These are phyloP conservation scores for Nemania sp. DNA, from an alignment of 2,329 filamentous ascomycete genomes.

Conservation along the genomic window DNA sequence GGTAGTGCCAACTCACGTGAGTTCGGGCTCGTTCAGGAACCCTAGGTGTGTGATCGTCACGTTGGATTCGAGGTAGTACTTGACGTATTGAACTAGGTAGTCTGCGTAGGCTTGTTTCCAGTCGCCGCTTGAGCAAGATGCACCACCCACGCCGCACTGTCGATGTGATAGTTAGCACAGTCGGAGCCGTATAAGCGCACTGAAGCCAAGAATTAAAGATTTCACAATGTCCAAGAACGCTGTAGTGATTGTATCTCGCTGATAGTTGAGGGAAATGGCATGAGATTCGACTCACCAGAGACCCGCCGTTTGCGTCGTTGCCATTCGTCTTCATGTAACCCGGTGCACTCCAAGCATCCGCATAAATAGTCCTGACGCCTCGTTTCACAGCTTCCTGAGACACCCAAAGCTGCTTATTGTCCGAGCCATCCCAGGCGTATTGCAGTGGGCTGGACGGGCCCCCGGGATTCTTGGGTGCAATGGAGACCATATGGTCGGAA, in stretches of 20 bases:
- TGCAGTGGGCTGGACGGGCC: slow-evolving; percentile 44
- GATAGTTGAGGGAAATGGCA: background rate
- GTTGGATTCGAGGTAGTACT: slow-evolving; percentile 49
- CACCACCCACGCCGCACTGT: slow-evolving; percentile 45
- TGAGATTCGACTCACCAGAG: slow-evolving; percentile 28
- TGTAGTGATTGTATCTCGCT: background rate
- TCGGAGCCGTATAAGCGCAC: no score
- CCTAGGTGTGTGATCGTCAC: slow-evolving; percentile 51
- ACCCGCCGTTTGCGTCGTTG: slow-evolving; percentile 34
- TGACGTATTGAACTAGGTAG: slow-evolving; percentile 52
- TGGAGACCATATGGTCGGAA: slow-evolving; percentile 37
- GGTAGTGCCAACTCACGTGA: slow-evolving; percentile 24
- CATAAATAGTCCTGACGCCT: slow-evolving; percentile 45
- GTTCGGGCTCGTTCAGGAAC: slow-evolving; percentile 53
- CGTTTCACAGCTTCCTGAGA: slow-evolving; percentile 51
- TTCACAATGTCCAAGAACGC: no score
- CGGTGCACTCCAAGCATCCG: slow-evolving; percentile 52
- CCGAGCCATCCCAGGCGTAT: slow-evolving; percentile 51
- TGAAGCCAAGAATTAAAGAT: no score
- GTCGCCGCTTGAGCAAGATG: slow-evolving; percentile 45
- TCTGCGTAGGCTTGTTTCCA: slow-evolving; percentile 54
- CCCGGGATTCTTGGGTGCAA: slow-evolving; percentile 50
- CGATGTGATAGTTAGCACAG: background rate
- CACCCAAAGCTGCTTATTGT: slow-evolving; percentile 55
- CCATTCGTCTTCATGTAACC: slow-evolving; percentile 52